Base-by-base conservation (phyloP, 179 eudicot species). In the Beta lomatogona region DNA sequence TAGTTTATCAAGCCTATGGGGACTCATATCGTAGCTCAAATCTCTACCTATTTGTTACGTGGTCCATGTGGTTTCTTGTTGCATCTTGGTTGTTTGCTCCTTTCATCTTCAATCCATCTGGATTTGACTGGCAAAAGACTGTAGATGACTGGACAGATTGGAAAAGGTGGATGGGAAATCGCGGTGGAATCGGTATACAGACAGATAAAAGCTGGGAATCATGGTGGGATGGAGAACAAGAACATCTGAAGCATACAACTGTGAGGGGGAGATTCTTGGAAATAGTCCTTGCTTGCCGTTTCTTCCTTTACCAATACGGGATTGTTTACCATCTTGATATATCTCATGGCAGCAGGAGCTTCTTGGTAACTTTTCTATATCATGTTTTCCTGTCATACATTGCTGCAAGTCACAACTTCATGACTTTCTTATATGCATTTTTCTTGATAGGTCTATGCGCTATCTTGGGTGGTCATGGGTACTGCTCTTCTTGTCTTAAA, bases 401-500 rank as follows among this genome's bases (percentile, higher is more conserved):
- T 59, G 58, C 71, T 64, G 57, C 59, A 52, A n/a, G 22, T 74
- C 65, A 79, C 77, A 59, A 63, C 3, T 63, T 73, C 68, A 65
- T 80, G 36, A 80, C 78, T 50, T 31, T 53, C 36, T 53, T 48
- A 14, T 84, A 74, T 78, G 65, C 71, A 41, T 76, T 46, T 83
- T 74, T 81, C 67, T 13, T 59, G 79, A 79, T 80, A 95, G 99
- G 99, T 95, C 75, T 95, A 95, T 82, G 99, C 95, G 58, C 89
- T 93, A 85, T 95, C 99, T 73, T 95, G 99, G 99, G 91, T 92
- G 18, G 94, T 95, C 81, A 91, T 95, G 97, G 87, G 82, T 81
- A 87, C 87, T 52, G 91, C 86, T 70, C 94, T 95, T 73, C 86
- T 90, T 31, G 93, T 92, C 77, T 83, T 96, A 64, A 94, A 96